These are phyloP conservation scores for Eucalyptus cloeziana DNA, from an alignment of 345 rosid species.

Conservation along the genomic window DNA sequence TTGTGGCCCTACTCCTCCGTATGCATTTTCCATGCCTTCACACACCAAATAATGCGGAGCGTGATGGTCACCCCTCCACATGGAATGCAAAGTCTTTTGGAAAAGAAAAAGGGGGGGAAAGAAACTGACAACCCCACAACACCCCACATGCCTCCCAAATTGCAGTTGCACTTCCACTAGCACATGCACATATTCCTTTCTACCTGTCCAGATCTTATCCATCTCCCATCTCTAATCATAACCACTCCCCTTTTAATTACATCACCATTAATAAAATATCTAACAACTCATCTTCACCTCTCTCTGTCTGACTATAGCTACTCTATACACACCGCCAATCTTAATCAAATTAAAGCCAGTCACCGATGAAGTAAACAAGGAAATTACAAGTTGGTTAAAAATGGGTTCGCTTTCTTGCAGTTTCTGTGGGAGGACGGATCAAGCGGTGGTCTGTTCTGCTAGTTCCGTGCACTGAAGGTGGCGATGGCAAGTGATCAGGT, in stretches of 20 bases:
- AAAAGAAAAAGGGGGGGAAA: background rate
- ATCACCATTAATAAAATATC: background rate
- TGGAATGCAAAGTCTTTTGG: background rate
- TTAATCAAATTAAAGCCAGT: background rate
- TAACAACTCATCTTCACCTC: background rate
- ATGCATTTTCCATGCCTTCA: background rate
- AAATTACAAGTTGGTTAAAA: background rate
- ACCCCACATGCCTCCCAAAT: background rate
- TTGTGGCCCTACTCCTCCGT: background rate
- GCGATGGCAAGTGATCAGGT: conserved; percentile 39
- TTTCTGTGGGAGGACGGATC: background rate
- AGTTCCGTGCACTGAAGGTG: conserved; percentile 21
- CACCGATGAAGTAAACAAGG: background rate
- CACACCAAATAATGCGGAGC: background rate
- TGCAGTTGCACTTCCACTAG: background rate
- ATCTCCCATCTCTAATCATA: background rate
- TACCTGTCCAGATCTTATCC: background rate
- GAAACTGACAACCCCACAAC: background rate
- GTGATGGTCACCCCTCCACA: background rate
- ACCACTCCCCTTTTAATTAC: background rate
- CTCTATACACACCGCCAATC: background rate
- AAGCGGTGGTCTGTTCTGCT: background rate
- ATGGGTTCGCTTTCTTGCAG: background rate
- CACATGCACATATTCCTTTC: background rate
- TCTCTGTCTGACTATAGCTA: background rate